These are phyloP conservation scores for Ceratobasidium sp. DNA, from an alignment of 1,284 basidiomycete genomes.

Conservation along the genomic window DNA sequence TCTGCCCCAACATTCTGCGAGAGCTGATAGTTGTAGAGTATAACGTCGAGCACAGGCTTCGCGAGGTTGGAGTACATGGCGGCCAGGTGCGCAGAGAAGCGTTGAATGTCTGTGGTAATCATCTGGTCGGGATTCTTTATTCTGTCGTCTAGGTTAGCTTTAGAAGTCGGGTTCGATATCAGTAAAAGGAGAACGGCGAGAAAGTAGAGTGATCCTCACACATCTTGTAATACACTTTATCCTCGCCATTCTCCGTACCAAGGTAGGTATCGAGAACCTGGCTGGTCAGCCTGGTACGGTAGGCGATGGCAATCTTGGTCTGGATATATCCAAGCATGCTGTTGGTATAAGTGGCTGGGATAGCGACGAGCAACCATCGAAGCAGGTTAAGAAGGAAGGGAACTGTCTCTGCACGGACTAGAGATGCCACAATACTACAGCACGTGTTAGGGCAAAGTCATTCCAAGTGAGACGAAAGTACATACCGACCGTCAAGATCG, in stretches of 20 bases:
- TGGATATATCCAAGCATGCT: constrained; percentile 96
- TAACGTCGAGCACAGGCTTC: constrained; percentile 92
- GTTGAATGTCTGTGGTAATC: constrained; percentile 96
- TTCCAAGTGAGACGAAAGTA: constrained; percentile 30
- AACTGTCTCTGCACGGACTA: constrained; percentile 87
- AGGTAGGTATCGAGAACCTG: constrained; percentile 88
- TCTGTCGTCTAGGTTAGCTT: constrained; percentile 92
- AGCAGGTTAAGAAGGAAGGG: constrained; percentile 88
- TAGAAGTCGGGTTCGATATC: constrained; percentile 15
- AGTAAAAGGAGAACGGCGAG: constrained; percentile 10
- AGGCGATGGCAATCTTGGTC: constrained; percentile 92
- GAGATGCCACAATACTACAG: constrained; percentile 87
- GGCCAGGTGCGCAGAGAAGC: constrained; percentile 90
- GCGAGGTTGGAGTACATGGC: constrained; percentile 95
- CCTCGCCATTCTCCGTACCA: constrained; percentile 71
- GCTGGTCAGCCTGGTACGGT: constrained; percentile 87
- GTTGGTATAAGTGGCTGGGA: constrained; percentile 96
- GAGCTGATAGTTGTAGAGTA: constrained; percentile 96
- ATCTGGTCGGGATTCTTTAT: constrained; percentile 98
- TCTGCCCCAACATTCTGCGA: constrained; percentile 95
- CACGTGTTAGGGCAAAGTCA: not conserved
- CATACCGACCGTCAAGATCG: constrained; percentile 89
- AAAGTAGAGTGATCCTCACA: constrained; percentile 60
- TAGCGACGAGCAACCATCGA: constrained; percentile 92
- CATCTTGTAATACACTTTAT: constrained; percentile 92